phyloP scores from a whole-genome alignment of 768 basidiomycete genomes.

The Mrakia gelida region DNA sequence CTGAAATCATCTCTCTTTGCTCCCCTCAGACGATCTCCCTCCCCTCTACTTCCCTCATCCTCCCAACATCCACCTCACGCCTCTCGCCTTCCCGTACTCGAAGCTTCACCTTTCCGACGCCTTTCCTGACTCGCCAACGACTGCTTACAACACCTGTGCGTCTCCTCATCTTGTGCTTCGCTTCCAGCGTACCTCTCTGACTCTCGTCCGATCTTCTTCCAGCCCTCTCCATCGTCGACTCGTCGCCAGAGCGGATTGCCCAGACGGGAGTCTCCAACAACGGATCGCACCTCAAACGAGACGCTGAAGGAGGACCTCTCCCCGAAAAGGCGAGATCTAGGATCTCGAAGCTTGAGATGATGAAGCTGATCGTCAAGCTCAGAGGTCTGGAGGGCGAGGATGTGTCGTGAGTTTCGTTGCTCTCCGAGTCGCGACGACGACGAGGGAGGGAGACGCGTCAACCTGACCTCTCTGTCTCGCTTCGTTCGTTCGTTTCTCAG shows the following conservation, averaged over 20 bases:
- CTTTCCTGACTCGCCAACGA: constrained; percentile 31
- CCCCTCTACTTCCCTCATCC: constrained; percentile 51
- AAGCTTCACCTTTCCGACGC: constrained; percentile 43
- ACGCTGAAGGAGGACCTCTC: background rate
- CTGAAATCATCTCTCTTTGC: background rate
- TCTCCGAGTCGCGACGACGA: background rate
- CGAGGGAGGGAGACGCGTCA: background rate
- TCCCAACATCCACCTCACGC: constrained; percentile 60
- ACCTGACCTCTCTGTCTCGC: background rate
- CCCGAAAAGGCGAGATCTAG: constrained; percentile 3
- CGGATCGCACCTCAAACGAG: constrained; percentile 8
- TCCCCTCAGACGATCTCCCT: constrained; percentile 45
- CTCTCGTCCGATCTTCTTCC: background rate
- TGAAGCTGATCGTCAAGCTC: background rate
- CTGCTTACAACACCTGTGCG: constrained; percentile 7
- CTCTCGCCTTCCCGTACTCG: constrained; percentile 58
- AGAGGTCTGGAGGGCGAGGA: background rate
- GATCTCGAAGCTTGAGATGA: constrained; percentile 14
- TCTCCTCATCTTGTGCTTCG: background rate
- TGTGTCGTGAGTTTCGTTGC: background rate
- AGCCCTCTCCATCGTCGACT: background rate
- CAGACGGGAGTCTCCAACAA: background rate
- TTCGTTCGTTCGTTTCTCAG: background rate
- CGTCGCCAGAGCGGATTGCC: background rate
- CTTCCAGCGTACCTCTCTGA: background rate